Percentiles rank a stretch among this genome's conserved stretches.
These are phyloP conservation scores for Pythium aphanidermatum DNA, from an alignment of 352 stramenopile genomes.

Conservation along the genomic window DNA sequence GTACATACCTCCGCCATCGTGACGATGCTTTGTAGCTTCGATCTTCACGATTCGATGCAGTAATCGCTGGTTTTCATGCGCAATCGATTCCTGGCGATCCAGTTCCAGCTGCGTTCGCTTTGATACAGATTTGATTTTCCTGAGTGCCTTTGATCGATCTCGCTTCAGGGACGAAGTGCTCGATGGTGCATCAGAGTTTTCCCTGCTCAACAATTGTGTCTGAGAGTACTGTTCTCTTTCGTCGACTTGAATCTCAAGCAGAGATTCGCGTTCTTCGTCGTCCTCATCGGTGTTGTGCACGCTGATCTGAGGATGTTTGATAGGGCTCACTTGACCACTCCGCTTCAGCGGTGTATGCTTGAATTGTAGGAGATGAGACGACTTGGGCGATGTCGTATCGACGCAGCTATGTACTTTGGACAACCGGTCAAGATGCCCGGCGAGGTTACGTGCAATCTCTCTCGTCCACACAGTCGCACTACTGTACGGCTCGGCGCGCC, in stretches of 20 bases:
- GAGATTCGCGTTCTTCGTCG: conserved; percentile 3
- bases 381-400: conserved; percentile 61
- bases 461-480: conserved; percentile 73
- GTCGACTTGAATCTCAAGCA: background rate
- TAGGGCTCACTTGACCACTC: conserved; percentile 33
- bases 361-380: conserved; percentile 38
- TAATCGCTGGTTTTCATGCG: conserved; percentile 25
- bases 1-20: background rate
- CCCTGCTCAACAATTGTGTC: no score
- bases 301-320: conserved; percentile 27
- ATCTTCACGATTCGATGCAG: no score
- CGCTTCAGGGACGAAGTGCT: no score
- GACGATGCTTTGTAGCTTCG: no score
- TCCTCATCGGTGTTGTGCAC: conserved; percentile 4
- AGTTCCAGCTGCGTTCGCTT: conserved; percentile 20
- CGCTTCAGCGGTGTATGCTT: conserved; percentile 35
- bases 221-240: conserved; percentile 1
- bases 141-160: conserved; percentile 5
- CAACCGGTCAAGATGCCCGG: conserved; percentile 55
- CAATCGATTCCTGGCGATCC: conserved; percentile 13
- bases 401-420: conserved; percentile 69
- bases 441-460: conserved; percentile 64
- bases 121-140: conserved; percentile 11
- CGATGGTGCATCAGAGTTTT: no score
- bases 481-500: conserved; percentile 69